Conservation (phyloP, 2,329 filamentous ascomycete genomes). For the Claviceps sorghi region DNA sequence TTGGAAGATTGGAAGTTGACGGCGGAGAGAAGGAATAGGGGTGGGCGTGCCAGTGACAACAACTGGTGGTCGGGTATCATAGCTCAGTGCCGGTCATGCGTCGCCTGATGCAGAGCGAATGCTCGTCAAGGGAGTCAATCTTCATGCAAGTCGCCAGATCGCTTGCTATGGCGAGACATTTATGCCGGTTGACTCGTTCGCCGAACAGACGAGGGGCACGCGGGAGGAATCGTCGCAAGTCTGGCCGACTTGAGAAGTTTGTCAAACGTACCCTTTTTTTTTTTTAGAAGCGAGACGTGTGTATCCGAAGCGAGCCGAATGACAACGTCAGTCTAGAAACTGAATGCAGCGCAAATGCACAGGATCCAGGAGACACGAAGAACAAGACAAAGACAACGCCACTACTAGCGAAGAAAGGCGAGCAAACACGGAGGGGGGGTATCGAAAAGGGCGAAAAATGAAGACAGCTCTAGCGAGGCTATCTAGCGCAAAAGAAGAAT, state of each 20-base stretch:
- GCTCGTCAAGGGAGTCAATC: neutral
- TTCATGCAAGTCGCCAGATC: neutral
- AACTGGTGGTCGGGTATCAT: neutral
- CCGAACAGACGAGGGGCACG: neutral
- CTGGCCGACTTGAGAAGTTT: neutral
- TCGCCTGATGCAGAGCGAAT: neutral
- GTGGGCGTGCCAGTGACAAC: neutral
- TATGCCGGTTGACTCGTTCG: neutral
- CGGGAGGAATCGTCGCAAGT: neutral
- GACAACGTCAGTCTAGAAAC: neutral
- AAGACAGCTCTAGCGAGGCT: constrained; percentile 2
- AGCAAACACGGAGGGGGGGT: constrained; percentile 7
- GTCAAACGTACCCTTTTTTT: constrained; percentile 1
- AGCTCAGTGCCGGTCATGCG: neutral
- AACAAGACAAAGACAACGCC: constrained; percentile 6
- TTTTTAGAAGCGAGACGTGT: neutral
- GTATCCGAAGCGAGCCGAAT: neutral
- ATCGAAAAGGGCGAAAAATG: constrained; percentile 5
- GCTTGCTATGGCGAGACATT: neutral
- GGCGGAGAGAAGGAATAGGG: neutral
- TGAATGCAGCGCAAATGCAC: constrained; percentile 1
- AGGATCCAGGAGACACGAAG: constrained; percentile 1
- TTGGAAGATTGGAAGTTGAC: neutral
- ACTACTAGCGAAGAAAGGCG: constrained; percentile 6
- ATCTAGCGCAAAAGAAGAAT: neutral